Conservation (phyloP, 2,329 filamentous ascomycete genomes). For the Talaromyces sp. region DNA sequence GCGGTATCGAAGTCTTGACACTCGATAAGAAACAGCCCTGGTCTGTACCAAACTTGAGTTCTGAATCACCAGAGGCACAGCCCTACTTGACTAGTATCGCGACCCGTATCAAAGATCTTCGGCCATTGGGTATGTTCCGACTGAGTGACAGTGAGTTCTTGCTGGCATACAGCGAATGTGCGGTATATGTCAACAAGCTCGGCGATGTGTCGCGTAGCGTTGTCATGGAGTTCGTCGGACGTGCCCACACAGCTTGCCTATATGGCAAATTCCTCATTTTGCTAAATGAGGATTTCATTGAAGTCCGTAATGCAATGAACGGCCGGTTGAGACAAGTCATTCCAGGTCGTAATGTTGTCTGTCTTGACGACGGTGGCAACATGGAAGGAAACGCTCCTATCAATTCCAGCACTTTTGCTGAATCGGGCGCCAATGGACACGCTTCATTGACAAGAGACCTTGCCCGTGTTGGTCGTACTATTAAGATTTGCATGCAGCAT, state of each 20-base stretch:
- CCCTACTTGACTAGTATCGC: slow-evolving; percentile 76
- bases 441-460: slow-evolving; percentile 22
- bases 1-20: slow-evolving; percentile 92
- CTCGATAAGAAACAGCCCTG: slow-evolving; percentile 95
- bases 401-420: slow-evolving; percentile 33
- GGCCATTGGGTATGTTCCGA: slow-evolving; percentile 92
- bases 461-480: slow-evolving; percentile 55
- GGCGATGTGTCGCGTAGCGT: slow-evolving; percentile 90
- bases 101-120: slow-evolving; percentile 72
- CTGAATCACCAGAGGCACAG: slow-evolving; percentile 54
- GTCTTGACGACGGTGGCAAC: slow-evolving; percentile 71
- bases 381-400: slow-evolving; percentile 18
- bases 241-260: slow-evolving; percentile 78
- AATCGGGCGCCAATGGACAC: slow-evolving; percentile 24
- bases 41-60: slow-evolving; percentile 75
- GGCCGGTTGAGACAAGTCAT: slow-evolving; percentile 91
- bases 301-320: slow-evolving; percentile 95
- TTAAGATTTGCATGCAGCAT: slow-evolving; percentile 95
- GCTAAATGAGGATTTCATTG: slow-evolving; percentile 94
- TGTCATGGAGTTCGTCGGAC: slow-evolving; percentile 98
- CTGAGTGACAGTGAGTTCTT: slow-evolving; percentile 89
- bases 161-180: slow-evolving; percentile 90
- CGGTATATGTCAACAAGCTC: slow-evolving; percentile 97
- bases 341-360: slow-evolving; percentile 80
- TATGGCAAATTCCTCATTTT: slow-evolving; percentile 87